phyloP scores from a whole-genome alignment of 1,139 yeast genomes.

The Dujonia santamariae region DNA sequence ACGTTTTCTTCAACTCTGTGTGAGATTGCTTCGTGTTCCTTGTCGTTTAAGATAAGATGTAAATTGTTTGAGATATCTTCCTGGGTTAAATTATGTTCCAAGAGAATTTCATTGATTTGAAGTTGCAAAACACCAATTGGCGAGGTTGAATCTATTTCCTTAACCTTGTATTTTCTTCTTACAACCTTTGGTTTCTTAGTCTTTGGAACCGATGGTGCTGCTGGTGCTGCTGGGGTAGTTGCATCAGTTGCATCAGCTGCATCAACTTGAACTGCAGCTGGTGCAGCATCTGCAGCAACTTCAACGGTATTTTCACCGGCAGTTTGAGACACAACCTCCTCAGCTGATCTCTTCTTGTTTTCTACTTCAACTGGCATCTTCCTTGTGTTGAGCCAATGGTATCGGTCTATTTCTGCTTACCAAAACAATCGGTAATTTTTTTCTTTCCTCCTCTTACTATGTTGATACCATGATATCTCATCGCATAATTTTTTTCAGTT shows the following conservation, averaged over 20 bases:
- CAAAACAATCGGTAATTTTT: too few species aligned
- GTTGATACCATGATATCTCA: too few species aligned
- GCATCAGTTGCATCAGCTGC: slow-evolving; percentile 3
- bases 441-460: too few species aligned
- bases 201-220: slow-evolving; percentile 15
- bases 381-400: too few species aligned
- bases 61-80: slow-evolving; percentile 62
- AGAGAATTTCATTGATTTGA: slow-evolving; percentile 66
- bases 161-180: slow-evolving; percentile 50
- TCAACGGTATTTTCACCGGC: slow-evolving; percentile 3
- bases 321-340: too few species aligned
- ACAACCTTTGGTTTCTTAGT: slow-evolving; percentile 26
- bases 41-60: slow-evolving; percentile 59
- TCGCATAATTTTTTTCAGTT: too few species aligned
- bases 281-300: slow-evolving; percentile 5
- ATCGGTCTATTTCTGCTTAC: too few species aligned
- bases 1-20: slow-evolving; percentile 62
- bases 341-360: slow-evolving; percentile 14
- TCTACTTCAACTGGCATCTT: slow-evolving; percentile 7
- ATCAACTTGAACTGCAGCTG: slow-evolving; percentile 5
- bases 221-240: slow-evolving; percentile 7
- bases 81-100: slow-evolving; percentile 37
- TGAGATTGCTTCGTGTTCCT: slow-evolving; percentile 45
- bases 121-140: slow-evolving; percentile 76
- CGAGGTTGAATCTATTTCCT: slow-evolving; percentile 69